Evolutionary conservation across 2,329 filamentous ascomycete species (phyloP), one percentile per base, ranked within the genome.

Genomic region (Talaromyces rugulosus): DNA sequence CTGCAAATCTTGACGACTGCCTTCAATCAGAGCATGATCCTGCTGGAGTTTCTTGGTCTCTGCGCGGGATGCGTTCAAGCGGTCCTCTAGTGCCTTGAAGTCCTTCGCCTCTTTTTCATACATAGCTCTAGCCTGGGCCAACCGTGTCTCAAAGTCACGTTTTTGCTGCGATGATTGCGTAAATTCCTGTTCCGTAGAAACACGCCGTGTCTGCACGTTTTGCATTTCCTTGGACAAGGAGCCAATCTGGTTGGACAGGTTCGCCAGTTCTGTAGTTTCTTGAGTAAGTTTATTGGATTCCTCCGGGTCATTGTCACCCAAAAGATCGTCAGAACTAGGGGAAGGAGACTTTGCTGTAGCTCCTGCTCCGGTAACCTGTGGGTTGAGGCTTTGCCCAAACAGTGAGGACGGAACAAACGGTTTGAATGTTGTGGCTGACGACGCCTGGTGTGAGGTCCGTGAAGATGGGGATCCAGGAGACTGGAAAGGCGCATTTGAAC

Each of bases 101-200:
- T 92, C 89, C 67, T 92, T 89, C 3, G 92, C 91, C 77, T 99
- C 95, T 72, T 96, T 92, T 75, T 99, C 94, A 71, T 98, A 99
- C 66, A 96, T 85, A 6, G 88, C 81, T 64, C 95, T 88, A 62
- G 97, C 88, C 72, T 97, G 93, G 4, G 91, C 87, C 31, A 99
- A 81, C 27, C 95, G 89, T 66, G 90, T 83, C 79, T 99, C 95
- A 67, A 99, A 94, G 72, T 96, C 94, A 69, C 90, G 89, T 80
- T 97, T 98, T 75, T 98, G 93, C 12, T 88, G 87, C 58, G 84
- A 91, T 34, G 90, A 88, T 71, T 93, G 91, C 64, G 85, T 90
- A 58, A 98, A 79, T 63, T 96, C 91, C 66, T 89, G 89, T 75
- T 97, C 92, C 0, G 90, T 89, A 2, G 86, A 85, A 5, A 81